A percentile compares a stretch with the other conserved stretches of the same genome.
Conservation (phyloP, 2,329 filamentous ascomycete species). For the Clonostachys rosea region DNA sequence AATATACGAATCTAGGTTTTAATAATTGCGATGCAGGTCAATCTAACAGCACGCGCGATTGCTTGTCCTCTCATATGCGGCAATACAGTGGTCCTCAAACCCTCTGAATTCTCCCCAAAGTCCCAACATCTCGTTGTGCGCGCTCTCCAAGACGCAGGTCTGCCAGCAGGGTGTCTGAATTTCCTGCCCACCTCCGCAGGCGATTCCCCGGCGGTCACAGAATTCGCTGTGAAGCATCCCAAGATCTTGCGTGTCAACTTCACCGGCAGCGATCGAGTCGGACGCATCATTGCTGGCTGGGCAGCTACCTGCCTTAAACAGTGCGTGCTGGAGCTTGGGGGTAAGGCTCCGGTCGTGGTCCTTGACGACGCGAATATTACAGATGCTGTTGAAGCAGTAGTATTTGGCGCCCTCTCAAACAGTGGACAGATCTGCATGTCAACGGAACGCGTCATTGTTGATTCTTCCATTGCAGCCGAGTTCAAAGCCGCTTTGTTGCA, state of each 20-base stretch:
- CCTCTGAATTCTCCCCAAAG: constrained; percentile 54
- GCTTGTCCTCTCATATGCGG: constrained; percentile 46
- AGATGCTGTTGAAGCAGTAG: constrained; percentile 53
- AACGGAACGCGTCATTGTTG: constrained; percentile 54
- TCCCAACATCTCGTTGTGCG: constrained; percentile 50
- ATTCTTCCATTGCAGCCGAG: constrained; percentile 11
- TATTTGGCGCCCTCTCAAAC: constrained; percentile 47
- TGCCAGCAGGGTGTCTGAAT: constrained; percentile 62
- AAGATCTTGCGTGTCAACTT: constrained; percentile 66
- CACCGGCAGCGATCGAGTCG: constrained; percentile 62
- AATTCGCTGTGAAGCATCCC: constrained; percentile 55
- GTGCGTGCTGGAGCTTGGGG: constrained; percentile 64
- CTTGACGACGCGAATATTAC: constrained; percentile 63
- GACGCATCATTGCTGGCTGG: constrained; percentile 56
- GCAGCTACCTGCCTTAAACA: constrained; percentile 65
- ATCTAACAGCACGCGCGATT: constrained; percentile 26
- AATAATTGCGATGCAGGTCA: constrained; percentile 23
- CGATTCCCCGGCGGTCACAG: constrained; percentile 56
- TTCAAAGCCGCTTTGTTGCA: constrained; percentile 4
- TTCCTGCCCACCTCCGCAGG: constrained; percentile 53
- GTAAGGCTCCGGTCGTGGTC: constrained; percentile 64
- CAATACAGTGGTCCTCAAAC: constrained; percentile 59
- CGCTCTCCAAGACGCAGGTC: constrained; percentile 56
- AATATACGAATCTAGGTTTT: not conserved
- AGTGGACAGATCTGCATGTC: constrained; percentile 68